These are phyloP conservation scores for Saccharomyces pastorianus DNA, from an alignment of 1,139 yeast genomes.

Conservation along the genomic window DNA sequence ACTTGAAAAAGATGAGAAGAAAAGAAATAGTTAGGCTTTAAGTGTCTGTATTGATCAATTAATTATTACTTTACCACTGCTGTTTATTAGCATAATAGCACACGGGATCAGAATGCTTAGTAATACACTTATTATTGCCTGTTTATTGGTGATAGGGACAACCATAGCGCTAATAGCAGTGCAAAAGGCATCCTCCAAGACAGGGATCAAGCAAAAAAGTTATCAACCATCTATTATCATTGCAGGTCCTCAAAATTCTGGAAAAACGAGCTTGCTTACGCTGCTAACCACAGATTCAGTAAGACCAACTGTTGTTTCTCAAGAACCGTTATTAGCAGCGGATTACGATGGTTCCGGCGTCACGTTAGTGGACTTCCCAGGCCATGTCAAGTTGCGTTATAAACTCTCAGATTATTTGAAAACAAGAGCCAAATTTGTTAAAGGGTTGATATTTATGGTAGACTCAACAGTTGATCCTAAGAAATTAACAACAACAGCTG, in stretches of 20 bases:
- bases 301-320: conserved; percentile 22
- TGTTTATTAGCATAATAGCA: background rate
- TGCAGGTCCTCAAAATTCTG: conserved; percentile 64
- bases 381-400: conserved; percentile 64
- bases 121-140: conserved; percentile 14
- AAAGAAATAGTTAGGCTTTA: background rate
- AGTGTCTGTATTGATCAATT: background rate
- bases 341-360: conserved; percentile 34
- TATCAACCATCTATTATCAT: conserved; percentile 55
- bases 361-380: conserved; percentile 69
- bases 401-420: conserved; percentile 40
- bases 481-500: conserved; percentile 42
- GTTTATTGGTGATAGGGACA: conserved; percentile 21
- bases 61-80: background rate
- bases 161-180: conserved; percentile 20
- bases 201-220: conserved; percentile 15
- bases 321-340: conserved; percentile 35
- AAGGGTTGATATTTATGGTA: conserved; percentile 64
- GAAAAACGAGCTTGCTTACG: conserved; percentile 64
- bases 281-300: conserved; percentile 19
- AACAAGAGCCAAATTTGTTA: conserved; percentile 35
- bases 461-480: conserved; percentile 49
- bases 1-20: background rate
- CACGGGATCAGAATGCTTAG: conserved; percentile 7
- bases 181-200: conserved; percentile 17